Evolutionary conservation across 2,329 filamentous ascomycete species (phyloP).

Genomic region (Tolypocladium capitatum): DNA sequence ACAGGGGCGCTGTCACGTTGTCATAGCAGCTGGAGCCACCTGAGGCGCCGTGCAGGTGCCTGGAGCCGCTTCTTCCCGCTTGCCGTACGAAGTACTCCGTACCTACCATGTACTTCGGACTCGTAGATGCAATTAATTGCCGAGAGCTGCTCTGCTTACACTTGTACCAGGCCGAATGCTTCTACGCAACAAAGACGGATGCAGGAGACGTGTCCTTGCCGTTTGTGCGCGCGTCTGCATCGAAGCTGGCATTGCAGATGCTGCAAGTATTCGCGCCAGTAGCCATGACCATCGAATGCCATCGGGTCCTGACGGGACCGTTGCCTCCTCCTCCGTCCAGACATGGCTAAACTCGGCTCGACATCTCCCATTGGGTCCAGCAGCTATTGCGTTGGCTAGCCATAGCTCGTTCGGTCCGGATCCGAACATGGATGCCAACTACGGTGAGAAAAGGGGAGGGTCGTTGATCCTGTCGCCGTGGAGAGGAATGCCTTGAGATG

Average conservation of each 20-base stretch:
- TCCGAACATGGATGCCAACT: too few relatives aligned
- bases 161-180: neutral
- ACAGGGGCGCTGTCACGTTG: too few relatives aligned
- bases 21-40: slow-evolving; percentile 1
- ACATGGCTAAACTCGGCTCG: neutral
- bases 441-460: neutral
- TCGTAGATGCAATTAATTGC: too few relatives aligned
- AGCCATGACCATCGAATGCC: neutral
- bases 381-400: neutral
- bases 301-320: neutral
- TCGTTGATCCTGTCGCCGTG: neutral
- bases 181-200: neutral
- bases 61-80: too few relatives aligned
- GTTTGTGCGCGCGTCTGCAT: neutral
- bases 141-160: neutral
- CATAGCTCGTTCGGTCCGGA: too few relatives aligned
- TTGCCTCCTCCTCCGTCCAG: neutral
- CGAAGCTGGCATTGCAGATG: neutral
- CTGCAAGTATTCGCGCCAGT: too few relatives aligned
- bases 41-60: neutral
- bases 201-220: neutral
- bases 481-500: too few relatives aligned
- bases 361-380: neutral
- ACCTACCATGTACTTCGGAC: too few relatives aligned
- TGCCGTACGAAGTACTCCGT: too few relatives aligned